These are phyloP conservation scores for Penicillium nucicola DNA, from an alignment of 495 filamentous ascomycete species.

Conservation along the genomic window DNA sequence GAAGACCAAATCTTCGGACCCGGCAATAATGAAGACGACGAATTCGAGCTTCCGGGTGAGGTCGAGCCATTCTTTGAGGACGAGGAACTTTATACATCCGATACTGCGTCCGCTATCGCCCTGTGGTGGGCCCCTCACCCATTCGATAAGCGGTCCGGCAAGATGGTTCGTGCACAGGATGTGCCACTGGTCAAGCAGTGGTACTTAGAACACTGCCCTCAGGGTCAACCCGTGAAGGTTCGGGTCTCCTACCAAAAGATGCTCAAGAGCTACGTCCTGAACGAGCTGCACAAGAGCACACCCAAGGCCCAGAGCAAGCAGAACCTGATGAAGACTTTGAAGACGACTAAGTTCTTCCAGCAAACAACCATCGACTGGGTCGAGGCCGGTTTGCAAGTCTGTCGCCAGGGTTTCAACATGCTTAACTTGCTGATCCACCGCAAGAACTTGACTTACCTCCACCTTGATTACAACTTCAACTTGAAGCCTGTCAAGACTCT, in stretches of 20 bases:
- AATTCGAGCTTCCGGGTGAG: slow-evolving; percentile 77
- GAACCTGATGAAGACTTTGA: slow-evolving; percentile 81
- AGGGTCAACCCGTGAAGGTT: slow-evolving; percentile 93
- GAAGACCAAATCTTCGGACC: slow-evolving; percentile 93
- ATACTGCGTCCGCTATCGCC: slow-evolving; percentile 88
- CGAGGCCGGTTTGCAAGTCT: slow-evolving; percentile 97
- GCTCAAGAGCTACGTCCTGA: slow-evolving; percentile 93
- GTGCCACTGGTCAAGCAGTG: slow-evolving; percentile 97
- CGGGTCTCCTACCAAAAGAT: slow-evolving; percentile 99
- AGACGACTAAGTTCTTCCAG: slow-evolving; percentile 98
- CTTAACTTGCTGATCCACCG: slow-evolving; percentile 95
- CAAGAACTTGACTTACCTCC: slow-evolving; percentile 98
- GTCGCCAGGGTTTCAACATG: slow-evolving; percentile 99
- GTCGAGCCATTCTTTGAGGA: slow-evolving; percentile 87
- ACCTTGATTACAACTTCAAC: slow-evolving; percentile 99
- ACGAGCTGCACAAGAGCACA: slow-evolving; percentile 91
- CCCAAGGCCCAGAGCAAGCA: slow-evolving; percentile 96
- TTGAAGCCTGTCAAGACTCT: slow-evolving; percentile 98
- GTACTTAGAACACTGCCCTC: slow-evolving; percentile 94
- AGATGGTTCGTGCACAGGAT: slow-evolving; percentile 95
- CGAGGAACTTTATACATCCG: slow-evolving; percentile 83
- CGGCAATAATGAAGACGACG: slow-evolving; percentile 83
- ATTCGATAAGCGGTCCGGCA: slow-evolving; percentile 94
- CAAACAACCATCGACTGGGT: slow-evolving; percentile 99
- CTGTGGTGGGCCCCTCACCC: slow-evolving; percentile 99